These are phyloP conservation scores for Cicer cuneatum DNA, from an alignment of 306 rosid genomes.

Conservation along the genomic window DNA sequence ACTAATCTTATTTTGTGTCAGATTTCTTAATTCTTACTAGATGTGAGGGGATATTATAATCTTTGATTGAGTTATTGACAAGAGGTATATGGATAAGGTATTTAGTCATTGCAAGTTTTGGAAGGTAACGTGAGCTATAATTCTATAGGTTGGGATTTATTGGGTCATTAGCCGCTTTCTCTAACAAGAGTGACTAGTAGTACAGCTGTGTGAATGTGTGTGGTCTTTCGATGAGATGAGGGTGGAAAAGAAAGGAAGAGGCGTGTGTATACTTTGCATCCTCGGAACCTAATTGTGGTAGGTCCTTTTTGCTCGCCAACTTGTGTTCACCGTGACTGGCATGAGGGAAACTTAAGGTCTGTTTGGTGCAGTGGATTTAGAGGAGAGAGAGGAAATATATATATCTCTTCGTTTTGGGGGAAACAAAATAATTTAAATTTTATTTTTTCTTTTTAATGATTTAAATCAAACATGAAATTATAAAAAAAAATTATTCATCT, in stretches of 20 bases:
- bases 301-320: constrained; percentile 56
- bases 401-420: too few relatives aligned
- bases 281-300: constrained; percentile 33
- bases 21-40: too few relatives aligned
- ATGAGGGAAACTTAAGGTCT: too few relatives aligned
- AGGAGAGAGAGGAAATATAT: too few relatives aligned
- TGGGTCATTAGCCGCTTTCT: constrained; percentile 27
- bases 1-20: too few relatives aligned
- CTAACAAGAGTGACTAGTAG: background rate
- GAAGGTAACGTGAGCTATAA: constrained; percentile 8
- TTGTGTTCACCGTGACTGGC: background rate
- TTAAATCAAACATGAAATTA: too few relatives aligned
- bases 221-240: background rate
- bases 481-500: too few relatives aligned
- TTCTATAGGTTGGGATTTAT: background rate
- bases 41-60: background rate
- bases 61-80: background rate
- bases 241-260: constrained; percentile 1
- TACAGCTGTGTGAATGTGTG: constrained; percentile 10
- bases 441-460: too few relatives aligned
- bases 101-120: constrained; percentile 20
- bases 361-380: too few relatives aligned
- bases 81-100: constrained; percentile 1
- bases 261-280: constrained; percentile 10
- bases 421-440: too few relatives aligned